These are phyloP conservation scores for Phaeotremella skinneri DNA, from an alignment of 768 basidiomycete species.

Conservation along the genomic window DNA sequence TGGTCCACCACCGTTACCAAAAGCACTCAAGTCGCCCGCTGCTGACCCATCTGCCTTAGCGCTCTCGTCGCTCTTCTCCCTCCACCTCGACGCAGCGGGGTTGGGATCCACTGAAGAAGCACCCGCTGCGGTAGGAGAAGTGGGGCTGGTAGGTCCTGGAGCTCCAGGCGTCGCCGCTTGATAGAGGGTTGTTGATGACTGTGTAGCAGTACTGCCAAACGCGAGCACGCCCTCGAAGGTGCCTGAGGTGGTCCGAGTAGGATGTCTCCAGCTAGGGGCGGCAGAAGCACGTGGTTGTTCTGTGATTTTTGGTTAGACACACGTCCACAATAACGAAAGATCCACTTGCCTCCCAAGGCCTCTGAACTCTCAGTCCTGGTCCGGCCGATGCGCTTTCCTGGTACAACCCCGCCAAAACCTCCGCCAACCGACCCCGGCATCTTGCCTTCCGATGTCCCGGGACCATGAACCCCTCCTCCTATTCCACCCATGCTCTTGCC, in stretches of 20 bases:
- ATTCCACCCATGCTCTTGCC: constrained; percentile 31
- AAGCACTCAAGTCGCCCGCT: constrained; percentile 21
- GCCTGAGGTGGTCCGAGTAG: constrained; percentile 36
- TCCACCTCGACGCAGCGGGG: constrained; percentile 12
- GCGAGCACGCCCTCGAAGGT: constrained; percentile 51
- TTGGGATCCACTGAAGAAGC: not conserved
- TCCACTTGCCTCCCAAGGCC: constrained; percentile 20
- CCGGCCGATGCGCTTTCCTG: constrained; percentile 26
- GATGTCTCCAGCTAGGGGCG: constrained; percentile 26
- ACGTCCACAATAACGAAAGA: not conserved
- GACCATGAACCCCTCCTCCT: constrained; percentile 26
- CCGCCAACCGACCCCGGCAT: constrained; percentile 37
- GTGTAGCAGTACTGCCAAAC: constrained; percentile 28
- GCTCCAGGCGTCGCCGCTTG: constrained; percentile 11
- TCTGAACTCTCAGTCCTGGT: constrained; percentile 33
- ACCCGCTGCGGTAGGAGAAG: constrained; percentile 4
- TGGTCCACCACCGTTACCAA: constrained; percentile 46
- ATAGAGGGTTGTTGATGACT: constrained; percentile 11
- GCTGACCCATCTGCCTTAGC: constrained; percentile 6
- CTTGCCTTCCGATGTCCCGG: constrained; percentile 23
- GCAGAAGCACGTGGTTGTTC: constrained; percentile 2
- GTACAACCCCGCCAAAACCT: constrained; percentile 38
- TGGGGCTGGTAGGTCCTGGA: constrained; percentile 7
- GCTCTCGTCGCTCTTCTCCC: constrained; percentile 20
- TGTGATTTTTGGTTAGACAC: not conserved